Base-by-base conservation (phyloP, 1,284 basidiomycete species). In the Ceratobasidium sp. region DNA sequence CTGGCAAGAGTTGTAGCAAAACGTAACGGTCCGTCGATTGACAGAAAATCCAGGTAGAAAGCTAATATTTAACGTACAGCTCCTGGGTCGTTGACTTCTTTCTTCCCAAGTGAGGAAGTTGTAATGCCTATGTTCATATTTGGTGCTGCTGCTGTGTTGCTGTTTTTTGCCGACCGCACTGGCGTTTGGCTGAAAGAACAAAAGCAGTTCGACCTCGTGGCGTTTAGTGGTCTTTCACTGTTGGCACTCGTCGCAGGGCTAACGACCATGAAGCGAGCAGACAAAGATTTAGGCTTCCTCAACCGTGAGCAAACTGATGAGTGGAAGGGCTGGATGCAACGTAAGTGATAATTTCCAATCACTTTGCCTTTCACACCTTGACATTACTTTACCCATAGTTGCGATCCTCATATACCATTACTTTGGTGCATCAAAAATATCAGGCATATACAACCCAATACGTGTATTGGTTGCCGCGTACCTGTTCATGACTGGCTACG, bases 291-390 rank as follows among this genome's bases (percentile, higher is more conserved):
- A 64, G 95, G 95, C 0, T 94, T 96, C 83, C 85, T 97, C 80
- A 96, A 95, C 81, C 88, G 95, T 69, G 94, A 96, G 69, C 94
- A 97, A 83, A 96, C 94, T 0, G 94, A 97, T 81, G 95, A 97
- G 84, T 96, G 94, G 94, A 97, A 97, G 83, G 95, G 95, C 0
- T 97, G 95, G 95, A 97, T 97, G 95, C 95, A 97, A 85, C 88
- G 94, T 94, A 82, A 77, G 91, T 49, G 45, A 35, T 67, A 78
- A 10, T 42, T 47, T 28, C 42, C 20, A 37, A 26, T 31, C 28
- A 51, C 5, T 31, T 39, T 47, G 35, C 5, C 7, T 11, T 28
- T 11, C 37, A 53, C 11, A 33, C 61, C 31, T 45, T 51, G 35
- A 51, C 77, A 31, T 61, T 80, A 64, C 26, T 63, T 39, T 33